These are phyloP conservation scores for Magnolia officinalis DNA, from an alignment of 164 flowering plant species.

Conservation along the genomic window DNA sequence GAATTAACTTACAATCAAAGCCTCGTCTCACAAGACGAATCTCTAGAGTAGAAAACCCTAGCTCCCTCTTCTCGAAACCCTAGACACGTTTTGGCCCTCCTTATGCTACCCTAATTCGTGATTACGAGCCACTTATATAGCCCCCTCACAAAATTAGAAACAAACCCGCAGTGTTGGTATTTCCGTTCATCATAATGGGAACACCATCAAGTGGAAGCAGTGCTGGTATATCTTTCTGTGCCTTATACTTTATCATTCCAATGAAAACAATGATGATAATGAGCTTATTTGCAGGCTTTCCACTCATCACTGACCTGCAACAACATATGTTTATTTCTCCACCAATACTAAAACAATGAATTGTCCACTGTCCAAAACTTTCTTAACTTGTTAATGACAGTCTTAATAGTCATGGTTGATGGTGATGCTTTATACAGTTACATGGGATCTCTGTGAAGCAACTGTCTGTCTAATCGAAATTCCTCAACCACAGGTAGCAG, in stretches of 20 bases:
- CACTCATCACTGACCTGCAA: not conserved
- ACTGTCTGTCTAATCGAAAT: not conserved
- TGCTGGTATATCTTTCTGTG: not conserved
- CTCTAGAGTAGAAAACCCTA: too few species aligned
- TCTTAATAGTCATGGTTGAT: slow-evolving; percentile 1
- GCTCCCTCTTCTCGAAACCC: too few species aligned
- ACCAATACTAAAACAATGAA: not conserved
- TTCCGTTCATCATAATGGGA: not conserved
- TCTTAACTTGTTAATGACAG: not conserved
- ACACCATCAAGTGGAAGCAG: too few species aligned
- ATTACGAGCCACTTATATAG: too few species aligned
- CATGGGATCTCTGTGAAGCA: not conserved
- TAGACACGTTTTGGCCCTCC: too few species aligned
- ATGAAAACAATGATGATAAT: not conserved
- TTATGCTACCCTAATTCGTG: too few species aligned
- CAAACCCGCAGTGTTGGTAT: too few species aligned
- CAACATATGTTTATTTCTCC: not conserved
- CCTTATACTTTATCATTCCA: not conserved
- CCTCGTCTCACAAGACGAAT: too few species aligned
- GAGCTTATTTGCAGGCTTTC: not conserved
- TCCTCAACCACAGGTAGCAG: slow-evolving; percentile 69
- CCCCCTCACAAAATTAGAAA: too few species aligned
- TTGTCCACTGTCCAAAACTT: not conserved
- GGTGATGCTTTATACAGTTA: not conserved
- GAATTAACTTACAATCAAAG: too few species aligned